Percentiles rank a stretch among this genome's conserved stretches.
Evolutionary conservation across 176 grass and related monocot species (phyloP).

Genomic region (Eleusine coracana): DNA sequence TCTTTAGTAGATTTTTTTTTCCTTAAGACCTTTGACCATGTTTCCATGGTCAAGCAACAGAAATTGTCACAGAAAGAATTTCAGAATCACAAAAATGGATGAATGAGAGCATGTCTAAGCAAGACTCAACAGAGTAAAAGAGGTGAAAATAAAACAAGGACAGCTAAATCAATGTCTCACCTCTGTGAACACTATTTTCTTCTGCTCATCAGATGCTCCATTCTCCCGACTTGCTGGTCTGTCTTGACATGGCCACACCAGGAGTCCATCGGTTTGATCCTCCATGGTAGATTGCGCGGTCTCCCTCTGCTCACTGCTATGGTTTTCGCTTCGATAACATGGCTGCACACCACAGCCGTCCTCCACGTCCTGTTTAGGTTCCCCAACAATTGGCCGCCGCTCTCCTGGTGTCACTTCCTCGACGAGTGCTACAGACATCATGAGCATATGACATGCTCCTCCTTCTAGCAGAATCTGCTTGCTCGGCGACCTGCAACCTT

Average conservation of each 20-base stretch:
- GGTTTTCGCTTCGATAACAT: neutral
- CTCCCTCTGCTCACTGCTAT: neutral
- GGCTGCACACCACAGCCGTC: neutral
- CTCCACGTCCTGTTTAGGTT: neutral
- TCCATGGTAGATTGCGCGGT: neutral
- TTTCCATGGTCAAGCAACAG: neutral
- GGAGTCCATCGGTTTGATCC: neutral
- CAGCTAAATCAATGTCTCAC: constrained; percentile 7
- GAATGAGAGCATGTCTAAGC: neutral
- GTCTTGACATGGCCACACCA: neutral
- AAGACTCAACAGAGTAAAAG: neutral
- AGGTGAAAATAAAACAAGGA: neutral
- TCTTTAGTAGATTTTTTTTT: no score
- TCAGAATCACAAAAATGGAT: neutral
- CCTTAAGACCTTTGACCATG: neutral
- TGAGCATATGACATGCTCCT: no score
- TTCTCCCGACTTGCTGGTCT: neutral
- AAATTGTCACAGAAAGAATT: neutral
- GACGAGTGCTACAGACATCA: neutral
- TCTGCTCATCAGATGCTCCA: constrained; percentile 8
- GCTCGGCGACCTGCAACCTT: neutral
- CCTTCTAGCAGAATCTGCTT: neutral
- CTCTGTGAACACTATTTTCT: neutral
- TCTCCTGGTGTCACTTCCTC: neutral
- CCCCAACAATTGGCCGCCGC: neutral